phyloP scores from a whole-genome alignment of 75 land plant genomes.

The Selaginella tamariscina region DNA sequence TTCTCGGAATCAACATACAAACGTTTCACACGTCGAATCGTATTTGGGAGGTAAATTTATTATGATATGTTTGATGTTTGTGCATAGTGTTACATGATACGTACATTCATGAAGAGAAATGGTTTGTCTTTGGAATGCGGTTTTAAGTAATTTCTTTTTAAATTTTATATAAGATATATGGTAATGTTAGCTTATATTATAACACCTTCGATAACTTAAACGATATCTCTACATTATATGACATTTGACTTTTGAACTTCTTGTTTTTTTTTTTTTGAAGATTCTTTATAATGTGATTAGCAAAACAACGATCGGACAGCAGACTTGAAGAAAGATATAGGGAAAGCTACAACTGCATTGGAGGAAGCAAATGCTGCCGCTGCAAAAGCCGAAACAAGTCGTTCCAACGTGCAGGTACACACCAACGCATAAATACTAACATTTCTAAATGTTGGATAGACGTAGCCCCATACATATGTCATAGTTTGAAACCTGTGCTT shows the following conservation, averaged over 20 bases:
- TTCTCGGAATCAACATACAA: slow-evolving; percentile 44
- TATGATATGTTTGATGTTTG: not conserved
- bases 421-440: too few relatives aligned
- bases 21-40: slow-evolving; percentile 69
- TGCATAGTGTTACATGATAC: not conserved
- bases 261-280: slow-evolving; percentile 20
- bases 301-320: slow-evolving; percentile 74
- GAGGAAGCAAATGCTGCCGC: slow-evolving; percentile 36
- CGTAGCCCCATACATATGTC: too few relatives aligned
- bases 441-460: too few relatives aligned
- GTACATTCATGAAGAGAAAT: slow-evolving; percentile 5
- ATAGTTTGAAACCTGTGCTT: too few relatives aligned
- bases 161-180: too few relatives aligned
- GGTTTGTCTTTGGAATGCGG: not conserved
- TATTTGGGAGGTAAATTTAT: slow-evolving; percentile 67
- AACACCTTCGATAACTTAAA: not conserved
- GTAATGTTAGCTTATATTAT: not conserved
- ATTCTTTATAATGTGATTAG: slow-evolving; percentile 69
- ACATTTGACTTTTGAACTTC: not conserved
- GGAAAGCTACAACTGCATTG: slow-evolving; percentile 36
- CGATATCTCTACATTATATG: not conserved
- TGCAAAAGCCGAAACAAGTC: slow-evolving; percentile 43
- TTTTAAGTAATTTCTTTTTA: not conserved
- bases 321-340: slow-evolving; percentile 64
- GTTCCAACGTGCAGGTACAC: slow-evolving; percentile 50